Base-by-base conservation (phyloP, 177 flowering plant species). In the Vitis hybrid region DNA sequence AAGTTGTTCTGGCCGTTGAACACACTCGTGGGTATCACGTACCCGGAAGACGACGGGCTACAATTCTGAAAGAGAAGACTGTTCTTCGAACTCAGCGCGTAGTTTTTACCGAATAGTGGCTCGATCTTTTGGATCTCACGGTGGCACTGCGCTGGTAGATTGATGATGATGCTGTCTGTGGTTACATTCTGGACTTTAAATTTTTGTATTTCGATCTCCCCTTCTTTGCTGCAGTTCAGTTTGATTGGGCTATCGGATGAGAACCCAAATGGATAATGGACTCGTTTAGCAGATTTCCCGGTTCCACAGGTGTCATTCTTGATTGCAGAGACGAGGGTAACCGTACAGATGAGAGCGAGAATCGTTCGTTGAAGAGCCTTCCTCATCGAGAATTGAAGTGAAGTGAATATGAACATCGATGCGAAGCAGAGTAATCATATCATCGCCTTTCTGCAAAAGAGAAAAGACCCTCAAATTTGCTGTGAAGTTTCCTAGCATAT, bases 1-100 rank as follows among this genome's bases (percentile, higher is more conserved):
- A 50, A 2, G 0, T 50, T 51, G 34, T 85, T 63, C 12, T 59
- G 72, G 6, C 45, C 12, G 10, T 56, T 34, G 1, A 86, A 5
- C 22, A 82, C 31, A 11, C 65, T 26, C 20, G 66, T 53, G 14
- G 83, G 76, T 1, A 82, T 57, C 14, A 59, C 20, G 66, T 91
- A 89, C 1, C 63, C 78, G 10, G 22, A 19, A 1, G 15, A 56
- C 2, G 54, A 48, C 4, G 69, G 10, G 2, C 4, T 34, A 58
- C 97, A 89, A 54, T 77, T 73, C 19, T 76, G 77, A 3, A 91
- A 64, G 10, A 91, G 80, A 5, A 89, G 68, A 14, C 79, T 81
- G 68, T 88, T 91, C 34, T 45, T 66, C 64, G 62, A 50, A 5
- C 79, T 70, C 2, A 65, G 68, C 7, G 71, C 73, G 73, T 58